These are phyloP conservation scores for Chalciporus sp. DNA, from an alignment of 1,284 basidiomycete genomes.

Conservation along the genomic window DNA sequence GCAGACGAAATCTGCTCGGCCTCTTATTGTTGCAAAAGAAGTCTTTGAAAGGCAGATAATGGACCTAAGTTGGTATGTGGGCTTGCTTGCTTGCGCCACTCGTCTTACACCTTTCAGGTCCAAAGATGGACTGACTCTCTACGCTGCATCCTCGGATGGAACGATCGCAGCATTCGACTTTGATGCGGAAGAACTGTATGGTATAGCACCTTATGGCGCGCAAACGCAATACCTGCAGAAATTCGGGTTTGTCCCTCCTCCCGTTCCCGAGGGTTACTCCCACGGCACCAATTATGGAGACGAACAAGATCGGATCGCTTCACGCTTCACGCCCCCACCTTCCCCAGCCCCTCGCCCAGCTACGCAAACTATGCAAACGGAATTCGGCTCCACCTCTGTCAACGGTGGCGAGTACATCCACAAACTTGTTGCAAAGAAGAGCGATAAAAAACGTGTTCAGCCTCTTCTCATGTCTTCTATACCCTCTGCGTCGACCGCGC, in stretches of 20 bases:
- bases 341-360: slow-evolving; percentile 41
- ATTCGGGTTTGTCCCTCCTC: slow-evolving; percentile 71
- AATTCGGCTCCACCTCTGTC: slow-evolving; percentile 39
- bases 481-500: slow-evolving; percentile 40
- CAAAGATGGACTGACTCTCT: slow-evolving; percentile 88
- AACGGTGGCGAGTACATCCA: slow-evolving; percentile 64
- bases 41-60: slow-evolving; percentile 94
- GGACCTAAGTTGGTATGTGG: slow-evolving; percentile 88
- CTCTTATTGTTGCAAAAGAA: slow-evolving; percentile 90
- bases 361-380: slow-evolving; percentile 36
- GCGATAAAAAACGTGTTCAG: slow-evolving; percentile 69
- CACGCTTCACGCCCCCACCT: slow-evolving; percentile 52
- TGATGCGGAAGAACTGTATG: slow-evolving; percentile 78
- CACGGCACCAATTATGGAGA: slow-evolving; percentile 45
- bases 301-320: slow-evolving; percentile 18
- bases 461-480: slow-evolving; percentile 45
- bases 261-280: slow-evolving; percentile 67
- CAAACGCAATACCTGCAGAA: slow-evolving; percentile 80
- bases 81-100: slow-evolving; percentile 1
- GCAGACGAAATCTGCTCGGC: slow-evolving; percentile 89
- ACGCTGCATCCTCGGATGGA: slow-evolving; percentile 95
- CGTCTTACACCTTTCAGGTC: slow-evolving; percentile 58
- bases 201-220: slow-evolving; percentile 74
- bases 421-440: slow-evolving; percentile 71
- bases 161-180: slow-evolving; percentile 90